Evolutionary conservation across 2,329 filamentous ascomycete genomes (phyloP).

Genomic region (Amauroascus verrucosus): DNA sequence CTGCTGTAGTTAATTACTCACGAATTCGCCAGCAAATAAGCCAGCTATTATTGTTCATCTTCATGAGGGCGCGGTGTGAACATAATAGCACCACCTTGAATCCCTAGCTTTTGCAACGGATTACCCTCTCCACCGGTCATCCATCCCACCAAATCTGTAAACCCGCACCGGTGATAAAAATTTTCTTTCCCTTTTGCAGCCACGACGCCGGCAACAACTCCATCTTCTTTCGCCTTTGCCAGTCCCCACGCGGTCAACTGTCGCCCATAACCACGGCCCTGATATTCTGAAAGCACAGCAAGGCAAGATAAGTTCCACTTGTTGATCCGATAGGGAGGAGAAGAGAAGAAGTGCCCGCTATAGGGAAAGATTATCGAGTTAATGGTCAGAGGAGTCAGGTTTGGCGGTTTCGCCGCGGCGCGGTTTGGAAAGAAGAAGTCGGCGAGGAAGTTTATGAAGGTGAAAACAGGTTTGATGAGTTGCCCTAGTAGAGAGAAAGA

Average conservation of each 20-base stretch:
- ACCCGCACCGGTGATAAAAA: slow-evolving; percentile 12
- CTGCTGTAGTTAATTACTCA: no score
- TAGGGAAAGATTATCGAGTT: neutral
- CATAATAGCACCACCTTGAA: slow-evolving; percentile 10
- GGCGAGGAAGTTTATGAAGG: slow-evolving; percentile 1
- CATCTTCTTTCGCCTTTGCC: slow-evolving; percentile 1
- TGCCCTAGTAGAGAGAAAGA: neutral
- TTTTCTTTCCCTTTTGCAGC: slow-evolving; percentile 10
- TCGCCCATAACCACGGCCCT: slow-evolving; percentile 1
- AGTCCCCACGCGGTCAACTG: neutral
- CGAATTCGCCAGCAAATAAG: no score
- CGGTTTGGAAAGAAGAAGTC: slow-evolving; percentile 9
- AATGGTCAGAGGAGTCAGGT: neutral
- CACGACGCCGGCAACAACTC: neutral
- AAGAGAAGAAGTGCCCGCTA: neutral
- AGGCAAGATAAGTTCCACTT: neutral
- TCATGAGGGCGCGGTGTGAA: neutral
- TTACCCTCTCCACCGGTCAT: slow-evolving; percentile 10
- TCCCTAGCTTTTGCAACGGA: slow-evolving; percentile 1
- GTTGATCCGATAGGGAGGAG: slow-evolving; percentile 1
- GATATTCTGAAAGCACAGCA: slow-evolving; percentile 8
- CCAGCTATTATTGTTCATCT: neutral
- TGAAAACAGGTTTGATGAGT: slow-evolving; percentile 2
- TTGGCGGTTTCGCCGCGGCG: slow-evolving; percentile 7
- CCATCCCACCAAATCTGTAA: slow-evolving; percentile 11